Base-by-base conservation (phyloP, 2,329 filamentous ascomycete species). In the Colletotrichum scovillei region DNA sequence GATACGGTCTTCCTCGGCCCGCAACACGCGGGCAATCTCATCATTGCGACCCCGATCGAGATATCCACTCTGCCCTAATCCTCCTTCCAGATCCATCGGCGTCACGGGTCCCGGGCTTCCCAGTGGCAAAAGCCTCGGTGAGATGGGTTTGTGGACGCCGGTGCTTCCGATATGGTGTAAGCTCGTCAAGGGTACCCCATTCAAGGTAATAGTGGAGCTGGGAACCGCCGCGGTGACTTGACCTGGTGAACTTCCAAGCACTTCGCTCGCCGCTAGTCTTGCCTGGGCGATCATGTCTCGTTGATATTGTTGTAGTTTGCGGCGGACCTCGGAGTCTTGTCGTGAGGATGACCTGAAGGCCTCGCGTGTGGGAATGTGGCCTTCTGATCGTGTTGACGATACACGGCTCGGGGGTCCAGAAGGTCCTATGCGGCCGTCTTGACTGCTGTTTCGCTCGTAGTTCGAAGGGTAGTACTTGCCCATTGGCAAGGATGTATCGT, bases 391-490 rank as follows among this genome's bases (percentile, higher is more conserved):
- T n/a, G 74, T 60, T 3, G 73, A 73, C 2, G 69, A 67, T 12
- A 64, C 22, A n/a, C 67, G 69, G 52, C 16, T 60, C 5, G 58
- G 32, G 11, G 62, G 57, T 2, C 60, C 64, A 22, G 66, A 65
- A 68, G 56, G 67, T 35, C 46, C 75, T 74, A 62, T 75, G 67
- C 66, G 74, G 77, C 52, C 6, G 7, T 66, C 57, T 11, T 75
- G 75, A 24, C 74, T 75, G 63, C 80, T 82, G 63, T 83, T 79
- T 32, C 82, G 83, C 75, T 90, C 88, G 76, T 90, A 92, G 80
- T 91, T 91, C 30, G 88, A 87, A 0, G 90, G 90, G 72, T 92
- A 91, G 76, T 92, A 92, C 80, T 91, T 92, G 28, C 90, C 90
- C 81, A 90, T 83, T 0, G 89, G 88, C 38, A 90, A 80, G 4